Evolutionary conservation across 192 early-diverging fungal species (phyloP), one percentile per base, ranked within the genome.

Genomic region (Backusella sp.): DNA sequence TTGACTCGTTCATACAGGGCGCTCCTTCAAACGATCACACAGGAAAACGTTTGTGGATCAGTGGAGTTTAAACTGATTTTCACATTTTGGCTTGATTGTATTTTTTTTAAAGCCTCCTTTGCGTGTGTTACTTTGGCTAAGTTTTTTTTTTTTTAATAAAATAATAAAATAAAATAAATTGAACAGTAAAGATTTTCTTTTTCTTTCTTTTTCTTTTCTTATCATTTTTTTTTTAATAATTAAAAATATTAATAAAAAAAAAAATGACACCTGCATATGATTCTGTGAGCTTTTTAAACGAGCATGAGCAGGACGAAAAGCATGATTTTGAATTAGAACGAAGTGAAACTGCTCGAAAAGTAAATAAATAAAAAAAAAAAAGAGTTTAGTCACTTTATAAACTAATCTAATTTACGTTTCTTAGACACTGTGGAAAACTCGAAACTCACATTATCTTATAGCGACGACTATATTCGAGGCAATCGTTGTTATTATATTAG

Each of bases 401-500:
- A 67, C 66, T 32, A 15, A 72, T 52, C 0, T 30, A 49, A 28
- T 17, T 28, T 52, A n/a, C 23, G 23, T 65, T 19, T n/a, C 70
- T 23, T 69, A 79, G 78, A 62, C 69, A 28, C 65, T 73, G 41
- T 71, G 72, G 65, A 77, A 67, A 56, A 73, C 80, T 49, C 66
- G 73, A 4, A 73, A 78, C 39, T 76, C 80, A 12, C 23, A 74
- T 37, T 72, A 75, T 65, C 71, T 76, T 15, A 70, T 91, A 39
- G 26, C 77, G 11, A 42, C 78, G n/a, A 82, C 85, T 35, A 17
- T 86, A 23, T 42, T 89, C 11, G 85, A 92, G 75, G 89, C 88
- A 66, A 36, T 86, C 11, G 70, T 90, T 30, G 81, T 91, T 70
- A 86, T 89, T 49, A 80, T 75, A 32, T 73, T 92, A 36, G 88